Conservation (phyloP, 179 eudicot species). For the Dionaea muscipula region DNA sequence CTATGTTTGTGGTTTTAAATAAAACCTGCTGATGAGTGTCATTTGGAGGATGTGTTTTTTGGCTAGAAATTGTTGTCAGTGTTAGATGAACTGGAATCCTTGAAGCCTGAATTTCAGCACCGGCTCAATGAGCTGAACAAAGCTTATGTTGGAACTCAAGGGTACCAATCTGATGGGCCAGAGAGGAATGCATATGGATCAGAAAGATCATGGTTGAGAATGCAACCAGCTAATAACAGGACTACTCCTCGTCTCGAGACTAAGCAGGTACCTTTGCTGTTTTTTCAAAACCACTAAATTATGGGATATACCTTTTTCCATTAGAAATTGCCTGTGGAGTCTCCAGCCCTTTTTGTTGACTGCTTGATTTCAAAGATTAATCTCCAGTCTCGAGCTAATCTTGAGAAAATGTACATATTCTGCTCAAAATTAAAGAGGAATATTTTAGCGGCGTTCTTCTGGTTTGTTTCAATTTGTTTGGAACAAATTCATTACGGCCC, state of each 20-base stretch:
- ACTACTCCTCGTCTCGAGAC: slow-evolving; percentile 10
- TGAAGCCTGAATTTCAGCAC: slow-evolving; percentile 34
- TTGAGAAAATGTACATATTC: too few species aligned
- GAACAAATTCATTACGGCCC: too few species aligned
- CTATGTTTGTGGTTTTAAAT: slow-evolving; percentile 4
- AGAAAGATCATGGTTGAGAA: slow-evolving; percentile 14
- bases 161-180: slow-evolving; percentile 13
- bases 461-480: too few species aligned
- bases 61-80: slow-evolving; percentile 30
- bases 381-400: too few species aligned
- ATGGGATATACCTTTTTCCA: too few species aligned
- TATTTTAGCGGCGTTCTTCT: too few species aligned
- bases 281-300: too few species aligned
- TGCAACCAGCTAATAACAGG: slow-evolving; percentile 11
- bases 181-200: slow-evolving; percentile 18
- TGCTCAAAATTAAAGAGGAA: too few species aligned
- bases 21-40: slow-evolving; percentile 1
- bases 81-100: slow-evolving; percentile 32
- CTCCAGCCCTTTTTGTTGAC: too few species aligned
- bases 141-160: slow-evolving; percentile 14
- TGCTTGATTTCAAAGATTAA: too few species aligned
- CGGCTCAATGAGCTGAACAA: slow-evolving; percentile 25
- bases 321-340: too few species aligned
- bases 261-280: slow-evolving; percentile 22
- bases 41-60: slow-evolving; percentile 10